phyloP scores from a whole-genome alignment of 2,329 filamentous ascomycete species.

The Graphilbum ipis-grandicollis region DNA sequence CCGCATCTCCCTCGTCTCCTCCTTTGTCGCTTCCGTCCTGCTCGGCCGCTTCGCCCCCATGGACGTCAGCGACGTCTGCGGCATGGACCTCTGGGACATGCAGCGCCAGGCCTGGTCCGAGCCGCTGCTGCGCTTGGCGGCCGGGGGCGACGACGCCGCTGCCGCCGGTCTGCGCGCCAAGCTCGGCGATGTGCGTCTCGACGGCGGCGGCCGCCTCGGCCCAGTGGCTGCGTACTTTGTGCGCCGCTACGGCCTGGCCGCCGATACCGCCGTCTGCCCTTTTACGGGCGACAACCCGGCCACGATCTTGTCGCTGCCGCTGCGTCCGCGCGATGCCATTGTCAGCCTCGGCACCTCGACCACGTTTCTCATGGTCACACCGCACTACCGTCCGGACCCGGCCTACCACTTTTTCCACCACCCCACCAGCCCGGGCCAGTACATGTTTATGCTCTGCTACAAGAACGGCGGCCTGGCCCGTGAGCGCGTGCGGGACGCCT shows the following conservation, averaged over 20 bases:
- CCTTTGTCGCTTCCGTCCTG: constrained; percentile 83
- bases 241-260: constrained; percentile 56
- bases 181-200: constrained; percentile 61
- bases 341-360: constrained; percentile 90
- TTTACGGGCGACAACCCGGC: constrained; percentile 95
- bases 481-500: constrained; percentile 69
- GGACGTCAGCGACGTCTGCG: constrained; percentile 87
- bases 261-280: constrained; percentile 59
- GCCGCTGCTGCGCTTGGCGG: constrained; percentile 56
- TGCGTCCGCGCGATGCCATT: constrained; percentile 79
- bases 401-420: constrained; percentile 98
- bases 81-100: constrained; percentile 96
- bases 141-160: constrained; percentile 39
- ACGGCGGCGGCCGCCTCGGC: constrained; percentile 68
- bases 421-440: constrained; percentile 73
- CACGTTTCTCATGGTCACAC: constrained; percentile 93
- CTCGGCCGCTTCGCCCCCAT: constrained; percentile 73
- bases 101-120: constrained; percentile 55
- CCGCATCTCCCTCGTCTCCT: constrained; percentile 85
- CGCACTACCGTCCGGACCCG: constrained; percentile 76
- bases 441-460: constrained; percentile 99
- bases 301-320: constrained; percentile 79
- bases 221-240: constrained; percentile 64
- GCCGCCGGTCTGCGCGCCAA: constrained; percentile 53
- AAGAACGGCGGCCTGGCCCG: constrained; percentile 93